phyloP scores from a whole-genome alignment of 495 filamentous ascomycete species.

The Terfezia claveryi region DNA sequence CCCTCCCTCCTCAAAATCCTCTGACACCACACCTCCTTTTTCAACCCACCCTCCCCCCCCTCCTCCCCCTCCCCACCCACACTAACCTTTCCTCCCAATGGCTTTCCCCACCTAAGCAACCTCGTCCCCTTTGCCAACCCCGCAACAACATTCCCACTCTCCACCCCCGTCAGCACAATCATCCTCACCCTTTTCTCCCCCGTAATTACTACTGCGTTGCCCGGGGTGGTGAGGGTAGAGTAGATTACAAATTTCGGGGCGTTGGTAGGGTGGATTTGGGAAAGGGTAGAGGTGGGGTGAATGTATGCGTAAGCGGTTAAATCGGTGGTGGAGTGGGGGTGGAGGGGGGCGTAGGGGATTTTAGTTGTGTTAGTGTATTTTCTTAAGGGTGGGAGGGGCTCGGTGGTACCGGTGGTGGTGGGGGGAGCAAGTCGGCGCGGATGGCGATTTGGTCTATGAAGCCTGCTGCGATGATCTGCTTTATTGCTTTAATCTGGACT shows the following conservation, averaged over 20 bases:
- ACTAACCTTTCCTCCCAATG: slow-evolving; percentile 50
- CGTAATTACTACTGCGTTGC: slow-evolving; percentile 22
- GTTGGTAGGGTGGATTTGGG: slow-evolving; percentile 25
- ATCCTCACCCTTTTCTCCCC: slow-evolving; percentile 35
- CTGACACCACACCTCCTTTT: slow-evolving; percentile 43
- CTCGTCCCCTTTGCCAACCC: slow-evolving; percentile 68
- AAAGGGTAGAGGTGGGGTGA: slow-evolving; percentile 61
- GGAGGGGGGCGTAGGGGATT: slow-evolving; percentile 73
- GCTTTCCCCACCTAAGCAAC: slow-evolving; percentile 67
- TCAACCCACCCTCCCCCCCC: slow-evolving; percentile 32
- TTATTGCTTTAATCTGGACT: slow-evolving; percentile 57
- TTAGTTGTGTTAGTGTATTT: slow-evolving; percentile 56
- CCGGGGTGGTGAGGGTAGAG: slow-evolving; percentile 39
- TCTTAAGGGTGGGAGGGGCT: slow-evolving; percentile 41
- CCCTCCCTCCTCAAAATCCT: slow-evolving; percentile 49
- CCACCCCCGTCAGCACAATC: slow-evolving; percentile 64
- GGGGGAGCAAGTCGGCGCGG: slow-evolving; percentile 62
- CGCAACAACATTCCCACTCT: slow-evolving; percentile 44
- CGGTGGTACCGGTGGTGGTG: slow-evolving; percentile 21
- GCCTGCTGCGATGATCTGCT: slow-evolving; percentile 74
- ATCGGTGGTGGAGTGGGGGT: slow-evolving; percentile 32
- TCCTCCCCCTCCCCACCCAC: slow-evolving; percentile 23
- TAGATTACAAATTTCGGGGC: slow-evolving; percentile 79
- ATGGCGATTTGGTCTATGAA: slow-evolving; percentile 95
- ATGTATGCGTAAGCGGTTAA: slow-evolving; percentile 48